These are phyloP conservation scores for Arthrobotrys musiformis DNA, from an alignment of 2,329 filamentous ascomycete genomes.

Conservation along the genomic window DNA sequence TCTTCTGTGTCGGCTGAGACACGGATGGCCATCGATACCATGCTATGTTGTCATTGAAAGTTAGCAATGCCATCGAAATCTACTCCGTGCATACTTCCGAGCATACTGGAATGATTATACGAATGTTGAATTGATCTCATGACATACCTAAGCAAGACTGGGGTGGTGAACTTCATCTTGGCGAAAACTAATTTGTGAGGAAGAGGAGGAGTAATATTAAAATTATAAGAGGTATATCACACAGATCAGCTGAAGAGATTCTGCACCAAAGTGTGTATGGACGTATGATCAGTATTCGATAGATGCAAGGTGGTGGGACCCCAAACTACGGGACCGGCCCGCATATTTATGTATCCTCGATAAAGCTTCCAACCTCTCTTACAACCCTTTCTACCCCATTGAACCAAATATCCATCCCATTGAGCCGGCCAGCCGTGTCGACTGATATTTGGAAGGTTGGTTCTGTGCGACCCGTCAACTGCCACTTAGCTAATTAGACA, in stretches of 20 bases:
- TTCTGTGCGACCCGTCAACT: neutral
- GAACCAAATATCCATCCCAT: too few relatives aligned
- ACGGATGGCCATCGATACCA: conserved; percentile 21
- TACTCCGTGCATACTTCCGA: too few relatives aligned
- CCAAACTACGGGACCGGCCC: neutral
- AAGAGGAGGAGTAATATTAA: too few relatives aligned
- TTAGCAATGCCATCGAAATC: too few relatives aligned
- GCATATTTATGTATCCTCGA: neutral
- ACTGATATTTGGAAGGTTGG: neutral
- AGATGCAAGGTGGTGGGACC: neutral
- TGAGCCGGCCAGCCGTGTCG: too few relatives aligned
- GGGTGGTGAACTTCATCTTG: neutral
- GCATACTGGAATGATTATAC: too few relatives aligned
- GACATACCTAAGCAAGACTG: neutral
- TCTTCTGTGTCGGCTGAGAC: neutral
- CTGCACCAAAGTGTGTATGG: too few relatives aligned
- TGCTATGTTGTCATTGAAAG: neutral
- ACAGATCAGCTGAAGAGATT: too few relatives aligned
- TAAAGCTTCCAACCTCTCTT: neutral
- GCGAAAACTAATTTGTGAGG: neutral
- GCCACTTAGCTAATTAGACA: neutral
- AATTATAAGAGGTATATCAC: too few relatives aligned
- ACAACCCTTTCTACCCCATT: neutral
- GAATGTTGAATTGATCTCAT: too few relatives aligned
- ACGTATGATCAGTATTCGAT: too few relatives aligned